Conservation (phyloP, 2,329 filamentous ascomycete genomes). For the Tolypocladium guangdongense region DNA sequence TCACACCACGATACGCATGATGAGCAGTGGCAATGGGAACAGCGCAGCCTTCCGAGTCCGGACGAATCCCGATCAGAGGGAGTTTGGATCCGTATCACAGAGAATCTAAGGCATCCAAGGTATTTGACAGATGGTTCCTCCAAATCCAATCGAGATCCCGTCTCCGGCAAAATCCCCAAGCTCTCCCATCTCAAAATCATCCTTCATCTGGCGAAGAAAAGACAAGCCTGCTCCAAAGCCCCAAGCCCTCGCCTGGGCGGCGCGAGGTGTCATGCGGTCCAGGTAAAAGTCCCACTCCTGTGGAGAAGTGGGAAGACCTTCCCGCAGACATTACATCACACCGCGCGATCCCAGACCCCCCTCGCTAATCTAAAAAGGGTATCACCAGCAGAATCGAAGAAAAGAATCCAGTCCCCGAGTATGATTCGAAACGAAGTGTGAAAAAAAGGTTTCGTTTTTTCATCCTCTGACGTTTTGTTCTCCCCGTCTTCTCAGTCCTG, state of each 20-base stretch:
- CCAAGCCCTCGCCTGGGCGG: neutral
- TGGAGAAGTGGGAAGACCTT: neutral
- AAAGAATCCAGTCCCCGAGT: conserved; percentile 10
- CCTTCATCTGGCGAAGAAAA: neutral
- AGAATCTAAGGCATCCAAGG: neutral
- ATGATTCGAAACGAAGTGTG: conserved; percentile 8
- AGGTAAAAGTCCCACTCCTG: neutral
- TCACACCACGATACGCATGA: too few species aligned
- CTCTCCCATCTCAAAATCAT: neutral
- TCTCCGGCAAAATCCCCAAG: neutral
- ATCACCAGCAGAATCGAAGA: conserved; percentile 22
- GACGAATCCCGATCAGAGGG: neutral
- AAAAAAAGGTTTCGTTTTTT: conserved; percentile 1
- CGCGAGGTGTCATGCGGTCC: neutral
- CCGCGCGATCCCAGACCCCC: neutral
- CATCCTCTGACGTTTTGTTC: neutral
- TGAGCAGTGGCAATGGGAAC: neutral
- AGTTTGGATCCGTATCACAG: neutral
- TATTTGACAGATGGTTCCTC: neutral
- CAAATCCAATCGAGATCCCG: neutral
- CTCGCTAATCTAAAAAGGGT: conserved; percentile 15
- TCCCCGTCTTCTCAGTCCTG: neutral
- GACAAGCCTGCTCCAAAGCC: neutral
- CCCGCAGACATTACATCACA: neutral
- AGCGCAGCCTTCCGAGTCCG: too few species aligned